Evolutionary conservation across 2,329 filamentous ascomycete species (phyloP).

Genomic region (Sclerotinia nivalis): DNA sequence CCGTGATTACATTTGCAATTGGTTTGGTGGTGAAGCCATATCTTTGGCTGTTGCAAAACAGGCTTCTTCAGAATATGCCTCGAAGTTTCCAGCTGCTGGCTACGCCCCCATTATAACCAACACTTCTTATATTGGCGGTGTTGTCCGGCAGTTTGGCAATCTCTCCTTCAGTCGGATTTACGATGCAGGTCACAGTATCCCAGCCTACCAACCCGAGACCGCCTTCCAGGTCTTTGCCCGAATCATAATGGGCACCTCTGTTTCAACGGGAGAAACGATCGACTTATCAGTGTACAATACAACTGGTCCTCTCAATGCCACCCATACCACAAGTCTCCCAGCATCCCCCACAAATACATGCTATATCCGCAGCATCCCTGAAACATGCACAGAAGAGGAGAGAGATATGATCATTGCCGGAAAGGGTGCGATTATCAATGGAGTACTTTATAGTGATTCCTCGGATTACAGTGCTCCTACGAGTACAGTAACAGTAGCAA

Average conservation of each 20-base stretch:
- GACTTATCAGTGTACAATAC: conserved; percentile 56
- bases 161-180: conserved; percentile 68
- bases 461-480: conserved; percentile 44
- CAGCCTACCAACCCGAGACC: conserved; percentile 56
- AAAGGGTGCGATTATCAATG: conserved; percentile 60
- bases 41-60: conserved; percentile 61
- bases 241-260: conserved; percentile 54
- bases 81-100: conserved; percentile 63
- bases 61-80: conserved; percentile 49
- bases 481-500: conserved; percentile 27
- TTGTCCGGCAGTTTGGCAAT: conserved; percentile 76
- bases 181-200: conserved; percentile 65
- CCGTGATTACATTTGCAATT: conserved; percentile 64
- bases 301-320: conserved; percentile 58
- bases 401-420: conserved; percentile 49
- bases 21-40: conserved; percentile 74
- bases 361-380: conserved; percentile 58
- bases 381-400: conserved; percentile 56
- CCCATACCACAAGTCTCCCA: conserved; percentile 55
- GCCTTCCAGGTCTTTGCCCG: conserved; percentile 58
- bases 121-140: conserved; percentile 66
- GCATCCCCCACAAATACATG: conserved; percentile 55
- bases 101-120: conserved; percentile 74
- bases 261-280: conserved; percentile 52
- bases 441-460: conserved; percentile 52